phyloP scores from a whole-genome alignment of 352 stramenopile species.

The Phytophthora gonapodyides region DNA sequence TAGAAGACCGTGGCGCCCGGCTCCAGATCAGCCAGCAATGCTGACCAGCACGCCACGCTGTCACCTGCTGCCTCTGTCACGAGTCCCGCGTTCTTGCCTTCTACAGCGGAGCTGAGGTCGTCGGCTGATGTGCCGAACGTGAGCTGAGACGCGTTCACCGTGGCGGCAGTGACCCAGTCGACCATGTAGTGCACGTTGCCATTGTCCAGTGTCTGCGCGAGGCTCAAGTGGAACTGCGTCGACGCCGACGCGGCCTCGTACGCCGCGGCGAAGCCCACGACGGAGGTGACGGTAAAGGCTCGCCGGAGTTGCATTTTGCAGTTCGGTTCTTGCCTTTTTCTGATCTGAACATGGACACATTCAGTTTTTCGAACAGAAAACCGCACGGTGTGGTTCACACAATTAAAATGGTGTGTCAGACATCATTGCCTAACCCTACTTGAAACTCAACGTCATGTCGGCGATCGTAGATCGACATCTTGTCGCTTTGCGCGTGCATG shows the following conservation, averaged over 20 bases:
- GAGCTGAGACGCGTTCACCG: conserved; percentile 40
- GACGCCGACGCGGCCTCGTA: conserved; percentile 21
- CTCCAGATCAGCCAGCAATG: conserved; percentile 49
- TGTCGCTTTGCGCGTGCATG: too few relatives aligned
- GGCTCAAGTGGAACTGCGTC: conserved; percentile 72
- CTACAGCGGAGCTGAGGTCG: conserved; percentile 38
- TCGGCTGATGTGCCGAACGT: conserved; percentile 48
- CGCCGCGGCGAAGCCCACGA: not conserved
- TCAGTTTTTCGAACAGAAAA: too few relatives aligned
- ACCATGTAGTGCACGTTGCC: conserved; percentile 62
- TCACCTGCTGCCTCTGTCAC: conserved; percentile 52
- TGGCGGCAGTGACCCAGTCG: conserved; percentile 65
- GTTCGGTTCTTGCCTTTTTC: too few relatives aligned
- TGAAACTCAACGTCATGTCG: too few relatives aligned
- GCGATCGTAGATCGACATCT: too few relatives aligned
- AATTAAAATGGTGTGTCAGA: too few relatives aligned
- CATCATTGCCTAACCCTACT: too few relatives aligned
- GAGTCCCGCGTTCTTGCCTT: conserved; percentile 39
- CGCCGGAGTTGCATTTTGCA: too few relatives aligned
- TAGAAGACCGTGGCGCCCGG: conserved; percentile 64
- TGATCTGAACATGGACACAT: conserved; percentile 9
- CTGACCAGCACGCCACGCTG: conserved; percentile 63
- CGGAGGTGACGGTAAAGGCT: too few relatives aligned
- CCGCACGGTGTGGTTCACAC: too few relatives aligned
- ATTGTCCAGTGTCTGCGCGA: conserved; percentile 41